Percentiles rank a stretch among this genome's conserved stretches.
These are phyloP conservation scores for Posidonia oceanica DNA, from an alignment of 116 monocot species.

Conservation along the genomic window DNA sequence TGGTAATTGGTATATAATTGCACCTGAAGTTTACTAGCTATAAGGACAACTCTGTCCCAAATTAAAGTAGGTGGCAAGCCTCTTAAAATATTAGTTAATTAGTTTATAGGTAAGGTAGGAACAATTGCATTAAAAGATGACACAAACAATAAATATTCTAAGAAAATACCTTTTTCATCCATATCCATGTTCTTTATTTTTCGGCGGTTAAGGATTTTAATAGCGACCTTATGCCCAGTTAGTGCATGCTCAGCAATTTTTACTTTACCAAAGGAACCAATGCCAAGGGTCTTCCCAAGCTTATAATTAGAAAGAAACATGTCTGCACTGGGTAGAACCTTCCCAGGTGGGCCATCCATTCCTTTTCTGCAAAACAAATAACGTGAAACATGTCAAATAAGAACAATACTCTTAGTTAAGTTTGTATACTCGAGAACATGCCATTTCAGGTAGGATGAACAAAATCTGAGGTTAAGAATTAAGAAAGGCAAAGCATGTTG, in stretches of 20 bases:
- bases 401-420: neutral
- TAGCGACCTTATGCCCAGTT: constrained; percentile 71
- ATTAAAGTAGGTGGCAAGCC: no score
- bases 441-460: no score
- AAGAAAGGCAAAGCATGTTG: no score
- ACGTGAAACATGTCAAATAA: neutral
- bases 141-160: neutral
- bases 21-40: no score
- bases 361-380: neutral
- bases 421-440: no score
- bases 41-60: no score
- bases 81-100: no score
- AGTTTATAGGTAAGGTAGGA: no score
- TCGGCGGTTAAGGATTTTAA: constrained; percentile 68
- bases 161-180: constrained; percentile 73
- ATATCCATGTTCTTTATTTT: constrained; percentile 74
- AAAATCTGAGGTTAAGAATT: no score
- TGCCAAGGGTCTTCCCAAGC: constrained; percentile 62
- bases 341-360: constrained; percentile 31
- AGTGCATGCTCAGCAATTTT: constrained; percentile 63
- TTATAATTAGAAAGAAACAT: constrained; percentile 44
- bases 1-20: no score
- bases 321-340: constrained; percentile 23
- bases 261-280: constrained; percentile 76
- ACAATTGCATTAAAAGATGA: no score